Conservation (phyloP, 371 early-diverging fungal genomes). For the Saksenaea oblongispora region DNA sequence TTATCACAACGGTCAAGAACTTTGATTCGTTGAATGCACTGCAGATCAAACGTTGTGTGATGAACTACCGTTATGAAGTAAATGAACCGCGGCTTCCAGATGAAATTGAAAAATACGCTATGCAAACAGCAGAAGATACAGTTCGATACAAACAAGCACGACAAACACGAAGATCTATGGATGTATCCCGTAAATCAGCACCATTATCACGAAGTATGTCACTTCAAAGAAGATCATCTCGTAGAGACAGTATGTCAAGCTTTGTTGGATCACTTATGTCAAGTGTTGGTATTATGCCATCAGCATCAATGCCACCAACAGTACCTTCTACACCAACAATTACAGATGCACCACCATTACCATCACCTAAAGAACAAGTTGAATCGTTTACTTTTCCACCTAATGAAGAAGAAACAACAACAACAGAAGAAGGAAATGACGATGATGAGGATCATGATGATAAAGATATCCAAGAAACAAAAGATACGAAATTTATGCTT, state of each 20-base stretch:
- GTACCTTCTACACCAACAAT: conserved; percentile 17
- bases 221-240: conserved; percentile 29
- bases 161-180: conserved; percentile 36
- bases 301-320: conserved; percentile 23
- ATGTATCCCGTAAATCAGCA: conserved; percentile 35
- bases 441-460: conserved; percentile 34
- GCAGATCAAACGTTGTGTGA: conserved; percentile 75
- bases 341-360: conserved; percentile 15
- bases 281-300: conserved; percentile 16
- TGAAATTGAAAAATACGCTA: conserved; percentile 73
- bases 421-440: conserved; percentile 6
- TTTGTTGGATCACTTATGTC: conserved; percentile 34
- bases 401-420: neutral
- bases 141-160: conserved; percentile 51
- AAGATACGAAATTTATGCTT: conserved; percentile 50
- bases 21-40: conserved; percentile 66
- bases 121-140: conserved; percentile 65
- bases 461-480: conserved; percentile 43
- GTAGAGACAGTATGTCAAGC: conserved; percentile 33
- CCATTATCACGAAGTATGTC: conserved; percentile 16
- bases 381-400: conserved; percentile 8
- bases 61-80: conserved; percentile 86
- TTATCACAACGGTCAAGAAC: conserved; percentile 69
- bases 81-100: conserved; percentile 72
- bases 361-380: neutral